Conservation (phyloP, 1,284 basidiomycete genomes). For the Leccinum cinnamomeum region DNA sequence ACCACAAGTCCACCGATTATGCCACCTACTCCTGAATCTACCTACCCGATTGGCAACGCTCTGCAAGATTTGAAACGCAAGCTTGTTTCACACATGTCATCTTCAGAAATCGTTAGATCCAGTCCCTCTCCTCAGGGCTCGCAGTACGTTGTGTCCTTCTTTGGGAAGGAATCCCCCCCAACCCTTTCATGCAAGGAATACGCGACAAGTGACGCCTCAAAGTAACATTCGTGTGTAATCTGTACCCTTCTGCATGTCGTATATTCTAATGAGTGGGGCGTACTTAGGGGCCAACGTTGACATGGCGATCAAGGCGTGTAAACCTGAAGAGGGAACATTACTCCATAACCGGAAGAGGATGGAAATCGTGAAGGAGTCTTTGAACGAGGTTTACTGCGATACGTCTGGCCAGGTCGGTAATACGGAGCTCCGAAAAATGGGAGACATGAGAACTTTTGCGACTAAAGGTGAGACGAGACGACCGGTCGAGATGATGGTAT, state of each 20-base stretch:
- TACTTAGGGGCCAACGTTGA: slow-evolving; percentile 65
- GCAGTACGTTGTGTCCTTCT: slow-evolving; percentile 19
- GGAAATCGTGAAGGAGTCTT: slow-evolving; percentile 71
- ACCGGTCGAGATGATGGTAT: background rate
- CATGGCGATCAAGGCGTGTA: slow-evolving; percentile 77
- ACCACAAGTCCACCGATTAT: background rate
- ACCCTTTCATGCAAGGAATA: slow-evolving; percentile 13
- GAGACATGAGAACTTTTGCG: slow-evolving; percentile 64
- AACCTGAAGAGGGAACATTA: slow-evolving; percentile 63
- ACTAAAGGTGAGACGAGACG: slow-evolving; percentile 54
- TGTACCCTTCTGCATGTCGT: background rate
- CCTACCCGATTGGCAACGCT: slow-evolving; percentile 17
- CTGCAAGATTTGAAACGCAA: slow-evolving; percentile 34
- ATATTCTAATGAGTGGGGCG: slow-evolving; percentile 4
- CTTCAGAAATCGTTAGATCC: slow-evolving; percentile 20
- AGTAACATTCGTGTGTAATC: slow-evolving; percentile 56
- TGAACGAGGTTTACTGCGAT: slow-evolving; percentile 84
- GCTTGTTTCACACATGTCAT: slow-evolving; percentile 26
- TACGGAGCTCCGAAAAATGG: slow-evolving; percentile 59
- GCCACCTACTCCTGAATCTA: slow-evolving; percentile 14
- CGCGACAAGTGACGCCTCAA: slow-evolving; percentile 51
- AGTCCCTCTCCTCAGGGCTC: slow-evolving; percentile 20
- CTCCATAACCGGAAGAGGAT: slow-evolving; percentile 66
- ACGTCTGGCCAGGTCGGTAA: slow-evolving; percentile 67
- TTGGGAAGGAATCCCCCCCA: background rate